Base-by-base conservation (phyloP, 192 early-diverging fungal species). In the Backusella parvicylindrica region DNA sequence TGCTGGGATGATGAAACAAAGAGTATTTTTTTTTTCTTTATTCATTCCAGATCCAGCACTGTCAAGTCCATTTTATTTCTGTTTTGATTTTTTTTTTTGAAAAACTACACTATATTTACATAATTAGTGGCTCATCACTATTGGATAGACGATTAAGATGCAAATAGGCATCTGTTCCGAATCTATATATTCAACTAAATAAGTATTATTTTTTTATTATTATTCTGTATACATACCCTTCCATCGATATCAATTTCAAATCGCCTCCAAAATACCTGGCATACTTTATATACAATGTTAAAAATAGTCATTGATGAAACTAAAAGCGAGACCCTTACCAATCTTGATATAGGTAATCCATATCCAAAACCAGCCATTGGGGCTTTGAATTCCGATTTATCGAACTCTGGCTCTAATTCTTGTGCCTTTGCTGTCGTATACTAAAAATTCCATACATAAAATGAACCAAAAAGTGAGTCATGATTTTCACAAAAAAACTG, bases 221-320 rank as follows among this genome's bases (percentile, higher is more conserved):
- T n/a, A n/a, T n/a, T n/a, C n/a, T n/a, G n/a, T n/a, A n/a, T n/a
- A 49, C 77, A 73, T 83, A 93, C 74, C 96, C 96, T 81, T 97
- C 97, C 96, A 97, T 97, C 33, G 92, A 94, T 50, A 96, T 95
- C 69, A 97, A 85, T 80, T 92, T 91, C 74, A 98, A 84, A 81
- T 98, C 95, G 64, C 97, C 97, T 69, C 97, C 97, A 88, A 97
- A 97, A 78, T 98, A 98, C 33, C 97, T 91, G 1, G 97, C 94
- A 84, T 98, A 98, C 66, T 88, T 81, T 47, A 35, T 9, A 63
- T 41, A 64, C n/a, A 41, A 23, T 64, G 38, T 38, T 23, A 21
- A 50, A 21, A 70, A 30, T 37, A 33, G 16, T 8, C 30, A 28
- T 11, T 70, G 6, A 43, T 4, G 15, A 70, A 47, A 32, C 6